A percentile compares a stretch with the other conserved stretches of the same genome.
Conservation (phyloP, 495 filamentous ascomycete genomes). For the Talaromyces wortmannii region DNA sequence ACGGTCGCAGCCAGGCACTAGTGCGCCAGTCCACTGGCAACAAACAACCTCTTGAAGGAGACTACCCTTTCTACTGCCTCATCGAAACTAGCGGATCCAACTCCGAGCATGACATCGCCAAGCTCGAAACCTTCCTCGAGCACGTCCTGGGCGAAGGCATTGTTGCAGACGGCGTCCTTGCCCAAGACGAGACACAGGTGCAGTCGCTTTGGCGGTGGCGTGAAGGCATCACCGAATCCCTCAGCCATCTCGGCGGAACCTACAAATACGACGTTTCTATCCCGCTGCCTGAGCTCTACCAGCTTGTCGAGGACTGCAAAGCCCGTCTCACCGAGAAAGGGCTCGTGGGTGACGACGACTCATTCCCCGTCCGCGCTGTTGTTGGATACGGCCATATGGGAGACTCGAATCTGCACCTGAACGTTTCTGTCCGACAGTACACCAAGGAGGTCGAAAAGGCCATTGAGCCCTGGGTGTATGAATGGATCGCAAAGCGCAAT, state of each 20-base stretch:
- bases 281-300: conserved; percentile 79
- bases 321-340: conserved; percentile 64
- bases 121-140: conserved; percentile 82
- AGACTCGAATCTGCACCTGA: conserved; percentile 90
- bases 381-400: conserved; percentile 99
- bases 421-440: conserved; percentile 73
- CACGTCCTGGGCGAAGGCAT: conserved; percentile 79
- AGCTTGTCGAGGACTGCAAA: conserved; percentile 76
- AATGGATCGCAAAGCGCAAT: conserved; percentile 82
- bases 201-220: conserved; percentile 84
- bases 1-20: conserved; percentile 68
- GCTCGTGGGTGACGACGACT: conserved; percentile 70
- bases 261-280: conserved; percentile 99
- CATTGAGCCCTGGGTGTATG: conserved; percentile 92
- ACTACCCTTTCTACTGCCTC: conserved; percentile 91
- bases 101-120: conserved; percentile 83
- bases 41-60: conserved; percentile 70
- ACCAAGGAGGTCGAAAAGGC: conserved; percentile 83
- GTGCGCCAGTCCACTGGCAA: conserved; percentile 68
- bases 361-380: conserved; percentile 75
- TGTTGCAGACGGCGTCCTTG: conserved; percentile 80
- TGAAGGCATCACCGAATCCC: conserved; percentile 82
- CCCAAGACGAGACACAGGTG: conserved; percentile 87
- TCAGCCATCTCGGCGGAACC: conserved; percentile 87
- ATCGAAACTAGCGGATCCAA: conserved; percentile 95